These are phyloP conservation scores for Cystofilobasidium macerans DNA, from an alignment of 768 basidiomycete species.

Conservation along the genomic window DNA sequence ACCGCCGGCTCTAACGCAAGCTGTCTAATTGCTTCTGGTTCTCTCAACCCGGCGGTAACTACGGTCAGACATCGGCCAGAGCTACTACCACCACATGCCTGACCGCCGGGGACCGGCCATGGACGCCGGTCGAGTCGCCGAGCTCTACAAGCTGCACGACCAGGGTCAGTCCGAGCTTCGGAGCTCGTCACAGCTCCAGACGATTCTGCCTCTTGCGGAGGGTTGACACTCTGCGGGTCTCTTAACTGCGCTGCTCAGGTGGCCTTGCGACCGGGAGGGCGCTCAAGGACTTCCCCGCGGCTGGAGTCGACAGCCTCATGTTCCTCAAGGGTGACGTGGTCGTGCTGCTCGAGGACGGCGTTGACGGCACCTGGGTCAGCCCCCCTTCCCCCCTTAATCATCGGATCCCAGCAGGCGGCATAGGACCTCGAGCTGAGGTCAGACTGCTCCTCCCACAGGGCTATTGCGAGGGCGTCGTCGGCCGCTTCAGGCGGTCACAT, in stretches of 20 bases:
- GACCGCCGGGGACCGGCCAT: no score
- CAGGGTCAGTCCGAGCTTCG: background rate
- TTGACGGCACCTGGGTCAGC: slow-evolving; percentile 6
- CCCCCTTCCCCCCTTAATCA: background rate
- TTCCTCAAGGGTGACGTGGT: slow-evolving; percentile 24
- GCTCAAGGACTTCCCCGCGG: background rate
- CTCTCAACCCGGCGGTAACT: no score
- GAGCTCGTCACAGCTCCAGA: background rate
- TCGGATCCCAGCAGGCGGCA: background rate
- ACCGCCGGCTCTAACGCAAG: no score
- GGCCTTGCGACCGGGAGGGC: slow-evolving; percentile 10
- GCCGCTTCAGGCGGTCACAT: slow-evolving; percentile 11
- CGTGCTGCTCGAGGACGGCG: slow-evolving; percentile 1
- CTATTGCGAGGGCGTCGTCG: slow-evolving; percentile 24
- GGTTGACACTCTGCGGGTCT: background rate
- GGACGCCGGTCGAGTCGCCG: background rate
- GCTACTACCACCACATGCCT: no score
- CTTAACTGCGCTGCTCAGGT: background rate
- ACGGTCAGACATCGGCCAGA: no score
- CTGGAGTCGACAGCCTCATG: slow-evolving; percentile 7
- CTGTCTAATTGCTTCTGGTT: no score
- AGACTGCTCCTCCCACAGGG: background rate
- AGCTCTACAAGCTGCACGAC: background rate
- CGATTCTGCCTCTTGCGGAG: background rate
- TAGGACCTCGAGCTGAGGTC: background rate